Conservation (phyloP, 2,329 filamentous ascomycete species). For the Fusarium fracticaudum region DNA sequence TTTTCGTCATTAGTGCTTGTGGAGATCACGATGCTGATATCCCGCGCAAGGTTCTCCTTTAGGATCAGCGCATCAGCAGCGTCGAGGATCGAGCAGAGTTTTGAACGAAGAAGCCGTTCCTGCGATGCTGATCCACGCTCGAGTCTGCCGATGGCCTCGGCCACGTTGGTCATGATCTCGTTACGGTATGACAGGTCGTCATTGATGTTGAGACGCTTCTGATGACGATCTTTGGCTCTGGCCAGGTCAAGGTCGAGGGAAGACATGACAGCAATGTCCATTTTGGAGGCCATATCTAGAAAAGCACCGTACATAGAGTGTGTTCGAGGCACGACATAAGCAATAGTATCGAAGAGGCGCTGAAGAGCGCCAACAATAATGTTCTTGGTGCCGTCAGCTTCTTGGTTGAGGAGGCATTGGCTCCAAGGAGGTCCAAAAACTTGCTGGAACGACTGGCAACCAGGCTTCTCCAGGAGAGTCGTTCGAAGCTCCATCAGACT, state of each 20-base stretch:
- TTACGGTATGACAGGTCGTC: background rate
- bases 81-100: background rate
- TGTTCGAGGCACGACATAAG: background rate
- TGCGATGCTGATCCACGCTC: background rate
- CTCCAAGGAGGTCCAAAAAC: background rate
- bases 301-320: background rate
- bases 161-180: background rate
- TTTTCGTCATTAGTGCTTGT: background rate
- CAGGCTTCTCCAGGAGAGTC: background rate
- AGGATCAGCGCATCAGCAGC: background rate
- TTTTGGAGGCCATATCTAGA: background rate
- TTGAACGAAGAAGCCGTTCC: background rate
- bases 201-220: background rate
- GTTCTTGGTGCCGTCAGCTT: background rate
- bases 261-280: background rate
- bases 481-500: background rate
- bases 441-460: background rate
- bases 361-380: conserved; percentile 6
- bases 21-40: background rate
- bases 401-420: background rate
- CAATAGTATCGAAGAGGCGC: background rate
- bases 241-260: background rate
- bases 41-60: background rate
- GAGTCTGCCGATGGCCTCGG: background rate
- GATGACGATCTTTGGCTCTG: background rate